Evolutionary conservation across 257 asterid genomes (phyloP), one percentile per base, ranked within the genome.

Genomic region (Schizonepeta tenuifolia): DNA sequence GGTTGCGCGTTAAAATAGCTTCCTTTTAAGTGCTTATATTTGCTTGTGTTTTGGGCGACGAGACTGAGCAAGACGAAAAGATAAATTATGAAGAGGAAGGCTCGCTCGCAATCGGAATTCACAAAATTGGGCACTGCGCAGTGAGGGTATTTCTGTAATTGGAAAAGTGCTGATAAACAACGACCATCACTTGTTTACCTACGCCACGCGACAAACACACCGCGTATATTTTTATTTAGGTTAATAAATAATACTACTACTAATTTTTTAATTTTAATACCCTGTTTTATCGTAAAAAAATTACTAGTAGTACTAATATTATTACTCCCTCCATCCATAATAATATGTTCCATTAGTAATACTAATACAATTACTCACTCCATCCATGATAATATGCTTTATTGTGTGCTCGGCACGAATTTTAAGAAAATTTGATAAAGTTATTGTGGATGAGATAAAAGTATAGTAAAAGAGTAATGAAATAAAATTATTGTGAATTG

Each of bases 31-130:
- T 70, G 67, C 74, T 70, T 28, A 2, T 31, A 3, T 8, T 79
- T 70, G 87, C 83, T 79, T 80, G 79, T 61, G 74, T 70, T 74
- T 74, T 74, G 87, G 81, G 83, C 69, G 74, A 83, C 65, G 59
- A 70, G 80, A 76, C 76, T 59, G 66, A 53, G 67, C 10, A 43
- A 38, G 60, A 28, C 28, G 64, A 69, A 74, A 15, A 18, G 57
- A 33, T 50, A 21, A 60, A 56, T 31, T 28, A 14, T 21, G 41
- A 11, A n/a, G 7, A 22, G 1, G 24, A 54, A 18, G 22, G 31
- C 4, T 20, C 11, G 41, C 31, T 64, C 13, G 38, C 9, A 71
- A 55, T 66, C 40, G 3, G 64, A 62, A 61, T 20, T 43, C 5
- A 54, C 62, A 22, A 64, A 61, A 56, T 5, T 38, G 55, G 63